Evolutionary conservation across 1,139 yeast genomes (phyloP).

Genomic region (Saccharomyces hybrid): DNA sequence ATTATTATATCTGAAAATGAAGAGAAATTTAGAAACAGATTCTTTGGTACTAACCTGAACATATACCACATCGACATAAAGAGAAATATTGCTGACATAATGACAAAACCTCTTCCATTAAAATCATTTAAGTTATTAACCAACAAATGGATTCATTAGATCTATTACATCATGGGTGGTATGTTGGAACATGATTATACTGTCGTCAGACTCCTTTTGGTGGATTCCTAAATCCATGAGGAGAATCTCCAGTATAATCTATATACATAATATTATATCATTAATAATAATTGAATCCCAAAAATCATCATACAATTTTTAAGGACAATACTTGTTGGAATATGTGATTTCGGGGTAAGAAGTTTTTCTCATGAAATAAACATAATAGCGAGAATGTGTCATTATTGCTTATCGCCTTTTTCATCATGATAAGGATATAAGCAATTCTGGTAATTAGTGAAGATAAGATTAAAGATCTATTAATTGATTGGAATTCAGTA

Average conservation of each 20-base stretch:
- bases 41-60: constrained; percentile 6
- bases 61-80: constrained; percentile 3
- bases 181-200: background rate
- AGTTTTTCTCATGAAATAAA: background rate
- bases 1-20: constrained; percentile 3
- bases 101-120: constrained; percentile 5
- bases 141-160: constrained; percentile 4
- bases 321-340: background rate
- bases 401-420: background rate
- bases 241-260: no score
- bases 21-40: constrained; percentile 4
- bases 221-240: background rate
- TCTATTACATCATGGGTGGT: background rate
- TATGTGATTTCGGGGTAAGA: background rate
- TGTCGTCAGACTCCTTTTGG: background rate
- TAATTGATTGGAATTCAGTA: no score
- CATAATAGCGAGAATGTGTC: background rate
- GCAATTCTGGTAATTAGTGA: background rate
- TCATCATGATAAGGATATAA: background rate
- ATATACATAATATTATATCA: no score
- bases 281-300: no score
- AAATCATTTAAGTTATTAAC: constrained; percentile 2
- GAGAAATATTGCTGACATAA: constrained; percentile 5
- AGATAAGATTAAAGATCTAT: no score
- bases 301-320: no score